phyloP scores from a whole-genome alignment of 768 basidiomycete species.

The Tricholoma sp. region DNA sequence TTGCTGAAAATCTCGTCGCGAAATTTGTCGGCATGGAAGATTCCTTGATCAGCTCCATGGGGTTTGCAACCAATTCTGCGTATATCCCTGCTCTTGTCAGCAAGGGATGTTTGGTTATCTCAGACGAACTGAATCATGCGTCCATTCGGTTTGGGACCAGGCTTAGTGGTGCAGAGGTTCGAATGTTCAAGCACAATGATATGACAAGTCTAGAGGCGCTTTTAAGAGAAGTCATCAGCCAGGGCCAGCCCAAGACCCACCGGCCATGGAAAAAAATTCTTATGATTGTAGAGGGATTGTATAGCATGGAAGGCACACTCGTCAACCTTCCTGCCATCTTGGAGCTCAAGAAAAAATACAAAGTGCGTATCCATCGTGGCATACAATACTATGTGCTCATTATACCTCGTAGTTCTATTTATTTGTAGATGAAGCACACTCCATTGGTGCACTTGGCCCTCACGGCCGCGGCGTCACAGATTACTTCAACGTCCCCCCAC shows the following conservation, averaged over 20 bases:
- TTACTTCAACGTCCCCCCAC: slow-evolving; percentile 84
- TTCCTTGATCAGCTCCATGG: slow-evolving; percentile 88
- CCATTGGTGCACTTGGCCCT: slow-evolving; percentile 92
- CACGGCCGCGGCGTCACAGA: slow-evolving; percentile 93
- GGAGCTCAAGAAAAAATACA: slow-evolving; percentile 90
- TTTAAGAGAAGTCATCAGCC: slow-evolving; percentile 87
- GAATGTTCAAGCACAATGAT: slow-evolving; percentile 97
- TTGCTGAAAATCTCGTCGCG: slow-evolving; percentile 83
- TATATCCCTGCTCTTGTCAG: slow-evolving; percentile 86
- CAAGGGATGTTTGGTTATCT: slow-evolving; percentile 93
- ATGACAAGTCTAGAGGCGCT: slow-evolving; percentile 77
- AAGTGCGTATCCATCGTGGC: slow-evolving; percentile 49
- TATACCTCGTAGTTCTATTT: slow-evolving; percentile 72
- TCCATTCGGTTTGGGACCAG: slow-evolving; percentile 92
- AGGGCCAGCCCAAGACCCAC: slow-evolving; percentile 96
- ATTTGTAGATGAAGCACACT: slow-evolving; percentile 96
- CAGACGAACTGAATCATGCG: slow-evolving; percentile 95
- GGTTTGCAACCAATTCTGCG: slow-evolving; percentile 94
- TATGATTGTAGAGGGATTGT: slow-evolving; percentile 90
- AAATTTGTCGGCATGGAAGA: slow-evolving; percentile 90
- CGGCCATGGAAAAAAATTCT: slow-evolving; percentile 99
- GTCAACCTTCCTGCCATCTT: slow-evolving; percentile 79
- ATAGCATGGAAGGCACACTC: slow-evolving; percentile 98
- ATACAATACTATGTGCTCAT: not conserved
- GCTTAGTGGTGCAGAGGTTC: slow-evolving; percentile 80